phyloP scores from a whole-genome alignment of 2,329 filamentous ascomycete species.

The Penicillium psychrosexuale region DNA sequence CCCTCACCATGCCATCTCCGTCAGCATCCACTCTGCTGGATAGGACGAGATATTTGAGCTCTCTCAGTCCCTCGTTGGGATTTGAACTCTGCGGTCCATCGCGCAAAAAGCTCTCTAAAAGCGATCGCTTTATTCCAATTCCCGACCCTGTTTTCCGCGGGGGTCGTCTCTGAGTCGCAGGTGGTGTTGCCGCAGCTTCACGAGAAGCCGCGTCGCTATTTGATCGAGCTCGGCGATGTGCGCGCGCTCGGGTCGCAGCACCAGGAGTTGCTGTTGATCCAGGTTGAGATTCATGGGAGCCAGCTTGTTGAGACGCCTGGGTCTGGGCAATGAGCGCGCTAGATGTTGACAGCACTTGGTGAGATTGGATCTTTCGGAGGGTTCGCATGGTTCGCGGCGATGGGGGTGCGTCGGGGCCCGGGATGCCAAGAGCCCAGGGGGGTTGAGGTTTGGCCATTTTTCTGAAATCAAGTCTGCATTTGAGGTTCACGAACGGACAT shows the following conservation, averaged over 20 bases:
- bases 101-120: slow-evolving; percentile 71
- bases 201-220: slow-evolving; percentile 66
- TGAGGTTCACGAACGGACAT: slow-evolving; percentile 7
- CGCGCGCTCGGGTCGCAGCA: slow-evolving; percentile 26
- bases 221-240: slow-evolving; percentile 58
- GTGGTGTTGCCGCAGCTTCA: slow-evolving; percentile 23
- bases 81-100: slow-evolving; percentile 76
- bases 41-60: slow-evolving; percentile 50
- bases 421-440: slow-evolving; percentile 25
- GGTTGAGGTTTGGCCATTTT: slow-evolving; percentile 23
- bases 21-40: slow-evolving; percentile 51
- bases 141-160: slow-evolving; percentile 47
- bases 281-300: slow-evolving; percentile 17
- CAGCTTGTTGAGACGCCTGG: slow-evolving; percentile 22
- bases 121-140: slow-evolving; percentile 46
- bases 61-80: slow-evolving; percentile 42
- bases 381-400: slow-evolving; percentile 65
- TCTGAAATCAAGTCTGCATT: slow-evolving; percentile 11
- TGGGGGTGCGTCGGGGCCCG: slow-evolving; percentile 39
- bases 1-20: slow-evolving; percentile 51
- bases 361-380: slow-evolving; percentile 71
- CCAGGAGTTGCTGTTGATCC: slow-evolving; percentile 27
- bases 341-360: slow-evolving; percentile 62
- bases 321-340: slow-evolving; percentile 61
- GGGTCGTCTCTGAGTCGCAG: slow-evolving; percentile 31